Evolutionary conservation across 2,329 filamentous ascomycete species (phyloP).

Genomic region (Penicillium hesseltinei): DNA sequence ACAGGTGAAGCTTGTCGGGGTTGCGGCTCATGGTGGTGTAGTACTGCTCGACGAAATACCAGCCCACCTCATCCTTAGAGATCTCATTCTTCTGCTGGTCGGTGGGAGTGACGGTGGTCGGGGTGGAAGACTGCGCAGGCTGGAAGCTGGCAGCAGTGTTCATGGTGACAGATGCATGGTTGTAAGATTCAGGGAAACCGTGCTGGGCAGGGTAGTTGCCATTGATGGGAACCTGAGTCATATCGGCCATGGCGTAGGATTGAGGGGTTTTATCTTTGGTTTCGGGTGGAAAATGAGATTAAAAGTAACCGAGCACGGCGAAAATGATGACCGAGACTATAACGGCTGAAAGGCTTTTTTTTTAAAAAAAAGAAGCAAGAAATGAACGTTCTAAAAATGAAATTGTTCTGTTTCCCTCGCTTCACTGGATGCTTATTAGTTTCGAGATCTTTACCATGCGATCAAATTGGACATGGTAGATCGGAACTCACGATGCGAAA

Average conservation of each 20-base stretch:
- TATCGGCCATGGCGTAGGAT: constrained; percentile 39
- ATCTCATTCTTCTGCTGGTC: constrained; percentile 47
- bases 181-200: constrained; percentile 39
- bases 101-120: constrained; percentile 37
- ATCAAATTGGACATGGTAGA: constrained; percentile 6
- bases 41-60: constrained; percentile 99
- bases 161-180: constrained; percentile 33
- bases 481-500: constrained; percentile 32
- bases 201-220: constrained; percentile 43
- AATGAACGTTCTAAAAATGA: constrained; percentile 21
- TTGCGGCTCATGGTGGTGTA: constrained; percentile 95
- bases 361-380: neutral
- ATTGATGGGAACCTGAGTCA: constrained; percentile 42
- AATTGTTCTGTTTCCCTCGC: constrained; percentile 21
- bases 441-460: constrained; percentile 4
- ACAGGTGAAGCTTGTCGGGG: constrained; percentile 90
- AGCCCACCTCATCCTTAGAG: constrained; percentile 91
- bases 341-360: constrained; percentile 14
- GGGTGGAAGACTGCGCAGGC: constrained; percentile 41
- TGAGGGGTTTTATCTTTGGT: constrained; percentile 11
- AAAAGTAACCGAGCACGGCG: constrained; percentile 17
- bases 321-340: neutral
- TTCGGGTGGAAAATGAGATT: constrained; percentile 15
- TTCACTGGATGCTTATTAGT: constrained; percentile 26
- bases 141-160: constrained; percentile 40